Evolutionary conservation across 2,329 filamentous ascomycete genomes (phyloP).

Genomic region (Thielaviopsis punctulata): DNA sequence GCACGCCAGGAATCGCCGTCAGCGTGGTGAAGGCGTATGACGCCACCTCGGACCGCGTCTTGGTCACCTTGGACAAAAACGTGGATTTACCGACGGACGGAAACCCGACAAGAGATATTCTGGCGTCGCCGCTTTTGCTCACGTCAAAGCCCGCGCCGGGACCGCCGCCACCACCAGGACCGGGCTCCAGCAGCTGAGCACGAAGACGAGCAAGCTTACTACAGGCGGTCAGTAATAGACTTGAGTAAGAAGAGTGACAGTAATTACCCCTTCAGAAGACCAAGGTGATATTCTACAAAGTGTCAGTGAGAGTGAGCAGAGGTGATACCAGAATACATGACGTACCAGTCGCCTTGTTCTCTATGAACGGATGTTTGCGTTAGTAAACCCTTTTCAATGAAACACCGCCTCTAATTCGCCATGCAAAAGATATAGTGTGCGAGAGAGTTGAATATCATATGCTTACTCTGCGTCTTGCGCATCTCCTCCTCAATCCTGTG

Average conservation of each 20-base stretch:
- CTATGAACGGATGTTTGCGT: conserved; percentile 28
- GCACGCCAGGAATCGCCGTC: conserved; percentile 89
- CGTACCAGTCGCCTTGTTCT: conserved; percentile 97
- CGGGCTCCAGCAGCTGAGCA: conserved; percentile 85
- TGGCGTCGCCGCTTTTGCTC: conserved; percentile 87
- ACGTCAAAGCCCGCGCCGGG: conserved; percentile 82
- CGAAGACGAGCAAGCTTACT: conserved; percentile 92
- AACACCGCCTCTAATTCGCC: no score
- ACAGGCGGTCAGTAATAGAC: conserved; percentile 1
- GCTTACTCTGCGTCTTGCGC: conserved; percentile 93
- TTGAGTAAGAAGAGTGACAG: conserved; percentile 1
- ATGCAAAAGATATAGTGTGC: no score
- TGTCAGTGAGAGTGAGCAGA: neutral
- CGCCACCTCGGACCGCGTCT: conserved; percentile 89
- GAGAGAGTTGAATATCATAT: no score
- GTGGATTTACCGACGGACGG: conserved; percentile 98
- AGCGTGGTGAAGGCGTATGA: conserved; percentile 95
- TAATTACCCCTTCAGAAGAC: conserved; percentile 81
- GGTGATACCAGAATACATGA: conserved; percentile 8
- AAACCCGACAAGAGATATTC: conserved; percentile 95
- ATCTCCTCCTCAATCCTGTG: conserved; percentile 98
- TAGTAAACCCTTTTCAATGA: conserved; percentile 3
- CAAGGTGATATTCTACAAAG: conserved; percentile 83
- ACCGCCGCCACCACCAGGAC: conserved; percentile 57
- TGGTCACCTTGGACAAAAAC: conserved; percentile 96